Percentiles rank a stretch among this genome's conserved stretches.
phyloP scores from a whole-genome alignment of 371 early-diverging fungal species.

The Cokeromyces recurvatus region DNA sequence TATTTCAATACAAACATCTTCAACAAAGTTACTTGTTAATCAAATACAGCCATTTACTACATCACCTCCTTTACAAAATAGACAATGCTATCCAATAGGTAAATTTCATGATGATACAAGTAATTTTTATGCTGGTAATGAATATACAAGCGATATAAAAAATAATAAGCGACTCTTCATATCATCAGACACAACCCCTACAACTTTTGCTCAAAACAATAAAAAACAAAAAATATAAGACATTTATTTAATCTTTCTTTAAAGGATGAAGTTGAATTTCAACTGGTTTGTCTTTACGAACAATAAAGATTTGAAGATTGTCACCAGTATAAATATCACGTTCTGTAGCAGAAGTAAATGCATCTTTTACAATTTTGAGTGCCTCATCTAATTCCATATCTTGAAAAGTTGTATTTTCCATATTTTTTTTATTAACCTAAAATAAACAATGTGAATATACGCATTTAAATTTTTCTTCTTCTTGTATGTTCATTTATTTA shows the following conservation, averaged over 20 bases:
- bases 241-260: constrained; percentile 70
- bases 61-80: constrained; percentile 8
- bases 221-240: too few species aligned
- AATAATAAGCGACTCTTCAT: too few species aligned
- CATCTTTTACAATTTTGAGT: constrained; percentile 86
- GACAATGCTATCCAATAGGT: constrained; percentile 8
- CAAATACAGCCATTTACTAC: background rate
- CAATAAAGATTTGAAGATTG: constrained; percentile 89
- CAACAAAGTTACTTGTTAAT: too few species aligned
- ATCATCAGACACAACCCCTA: too few species aligned
- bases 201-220: too few species aligned
- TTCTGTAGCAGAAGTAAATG: constrained; percentile 98
- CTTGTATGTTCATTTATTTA: constrained; percentile 34
- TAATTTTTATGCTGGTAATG: constrained; percentile 17
- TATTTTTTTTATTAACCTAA: constrained; percentile 67
- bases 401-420: constrained; percentile 30
- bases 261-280: constrained; percentile 68
- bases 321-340: constrained; percentile 99
- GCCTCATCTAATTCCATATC: constrained; percentile 65
- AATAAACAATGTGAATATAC: constrained; percentile 12
- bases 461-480: too few species aligned
- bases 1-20: constrained; percentile 1
- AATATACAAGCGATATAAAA: too few species aligned
- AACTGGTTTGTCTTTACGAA: constrained; percentile 76
- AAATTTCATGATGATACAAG: constrained; percentile 2